These are phyloP conservation scores for Ogataea chonburiensis DNA, from an alignment of 805 yeast species.

Conservation along the genomic window DNA sequence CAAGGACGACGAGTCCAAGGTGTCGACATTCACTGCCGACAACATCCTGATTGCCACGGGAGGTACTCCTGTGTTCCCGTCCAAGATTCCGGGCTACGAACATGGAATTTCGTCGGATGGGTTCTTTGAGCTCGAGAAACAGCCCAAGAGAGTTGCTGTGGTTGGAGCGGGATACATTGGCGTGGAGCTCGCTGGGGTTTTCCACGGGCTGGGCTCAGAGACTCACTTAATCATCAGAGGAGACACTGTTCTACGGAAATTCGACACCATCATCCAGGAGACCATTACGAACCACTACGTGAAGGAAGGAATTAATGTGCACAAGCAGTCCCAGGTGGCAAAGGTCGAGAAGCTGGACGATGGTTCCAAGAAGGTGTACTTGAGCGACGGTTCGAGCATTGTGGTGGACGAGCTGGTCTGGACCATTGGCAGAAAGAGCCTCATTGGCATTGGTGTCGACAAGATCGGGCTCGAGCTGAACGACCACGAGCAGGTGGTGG, in stretches of 20 bases:
- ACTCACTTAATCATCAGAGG: constrained; percentile 89
- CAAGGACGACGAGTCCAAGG: constrained; percentile 55
- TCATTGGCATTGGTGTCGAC: constrained; percentile 72
- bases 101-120: constrained; percentile 88
- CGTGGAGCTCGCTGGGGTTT: constrained; percentile 92
- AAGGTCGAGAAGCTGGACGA: constrained; percentile 46
- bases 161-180: constrained; percentile 99
- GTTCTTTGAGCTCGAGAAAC: constrained; percentile 74
- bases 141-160: constrained; percentile 89
- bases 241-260: constrained; percentile 83
- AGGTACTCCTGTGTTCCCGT: constrained; percentile 76
- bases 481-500: constrained; percentile 61
- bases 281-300: constrained; percentile 79
- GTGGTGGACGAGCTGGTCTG: constrained; percentile 82
- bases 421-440: constrained; percentile 91
- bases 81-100: constrained; percentile 73
- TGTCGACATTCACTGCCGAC: constrained; percentile 65
- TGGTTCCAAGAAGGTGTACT: constrained; percentile 50
- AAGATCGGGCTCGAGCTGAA: constrained; percentile 68
- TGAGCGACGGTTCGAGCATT: constrained; percentile 42
- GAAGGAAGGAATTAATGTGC: constrained; percentile 77
- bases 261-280: constrained; percentile 77
- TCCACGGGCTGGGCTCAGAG: constrained; percentile 82
- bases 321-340: constrained; percentile 58
- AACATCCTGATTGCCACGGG: constrained; percentile 90